Evolutionary conservation across 2,329 filamentous ascomycete species (phyloP).

Genomic region (Phoma sp.): DNA sequence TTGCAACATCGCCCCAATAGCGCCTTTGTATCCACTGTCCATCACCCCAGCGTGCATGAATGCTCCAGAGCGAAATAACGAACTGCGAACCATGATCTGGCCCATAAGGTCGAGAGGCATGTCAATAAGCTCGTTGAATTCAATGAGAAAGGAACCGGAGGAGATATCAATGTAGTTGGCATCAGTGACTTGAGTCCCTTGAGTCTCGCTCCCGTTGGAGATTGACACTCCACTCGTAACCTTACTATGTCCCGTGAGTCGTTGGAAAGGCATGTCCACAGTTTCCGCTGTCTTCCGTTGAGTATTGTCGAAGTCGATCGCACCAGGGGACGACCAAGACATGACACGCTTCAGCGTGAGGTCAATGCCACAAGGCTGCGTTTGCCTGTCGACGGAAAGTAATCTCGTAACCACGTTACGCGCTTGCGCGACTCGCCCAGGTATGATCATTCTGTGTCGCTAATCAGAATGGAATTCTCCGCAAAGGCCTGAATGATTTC

Average conservation of each 20-base stretch:
- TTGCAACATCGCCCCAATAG: conserved; percentile 49
- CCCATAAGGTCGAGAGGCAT: conserved; percentile 52
- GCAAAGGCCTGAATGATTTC: no score
- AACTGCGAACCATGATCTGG: conserved; percentile 48
- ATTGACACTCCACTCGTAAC: no score
- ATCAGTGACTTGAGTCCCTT: no score
- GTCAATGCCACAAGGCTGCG: conserved; percentile 33
- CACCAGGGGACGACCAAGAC: conserved; percentile 21
- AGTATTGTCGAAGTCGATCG: conserved; percentile 12
- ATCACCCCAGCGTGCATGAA: conserved; percentile 47
- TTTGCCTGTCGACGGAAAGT: conserved; percentile 9
- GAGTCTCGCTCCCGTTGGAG: no score
- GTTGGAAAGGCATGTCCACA: neutral
- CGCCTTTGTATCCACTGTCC: conserved; percentile 53
- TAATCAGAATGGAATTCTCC: no score
- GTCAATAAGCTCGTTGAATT: conserved; percentile 51
- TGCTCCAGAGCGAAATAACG: conserved; percentile 51
- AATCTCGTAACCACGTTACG: conserved; percentile 10
- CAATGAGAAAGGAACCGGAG: conserved; percentile 47
- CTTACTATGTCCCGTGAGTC: no score
- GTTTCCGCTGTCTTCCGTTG: conserved; percentile 7
- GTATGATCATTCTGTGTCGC: conserved; percentile 11
- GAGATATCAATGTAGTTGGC: neutral
- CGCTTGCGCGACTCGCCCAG: conserved; percentile 5
- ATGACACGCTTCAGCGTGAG: conserved; percentile 28